Conservation (phyloP, 805 yeast genomes). For the Saturnispora diversa region DNA sequence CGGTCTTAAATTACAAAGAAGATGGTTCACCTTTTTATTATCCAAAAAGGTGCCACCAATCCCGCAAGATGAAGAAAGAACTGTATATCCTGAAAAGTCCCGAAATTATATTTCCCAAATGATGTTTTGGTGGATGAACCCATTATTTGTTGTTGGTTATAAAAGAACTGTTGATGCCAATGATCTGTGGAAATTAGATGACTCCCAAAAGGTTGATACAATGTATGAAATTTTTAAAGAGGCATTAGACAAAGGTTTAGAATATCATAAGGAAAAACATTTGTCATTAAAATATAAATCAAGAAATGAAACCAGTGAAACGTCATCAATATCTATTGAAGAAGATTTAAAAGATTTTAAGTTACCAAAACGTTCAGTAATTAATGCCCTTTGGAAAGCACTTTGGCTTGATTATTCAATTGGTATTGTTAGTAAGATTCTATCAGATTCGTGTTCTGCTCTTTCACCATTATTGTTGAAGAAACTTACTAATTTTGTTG, state of each 20-base stretch:
- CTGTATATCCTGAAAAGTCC: constrained; percentile 39
- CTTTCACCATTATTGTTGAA: constrained; percentile 61
- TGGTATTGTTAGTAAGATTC: constrained; percentile 34
- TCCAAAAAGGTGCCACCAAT: constrained; percentile 43
- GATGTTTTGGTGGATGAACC: constrained; percentile 63
- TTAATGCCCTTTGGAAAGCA: constrained; percentile 40
- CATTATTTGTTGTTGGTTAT: constrained; percentile 59
- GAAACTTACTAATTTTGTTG: constrained; percentile 55
- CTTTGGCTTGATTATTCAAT: constrained; percentile 39
- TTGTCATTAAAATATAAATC: constrained; percentile 24
- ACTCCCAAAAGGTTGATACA: constrained; percentile 35
- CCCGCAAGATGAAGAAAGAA: constrained; percentile 44
- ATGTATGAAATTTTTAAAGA: constrained; percentile 32
- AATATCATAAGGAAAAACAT: constrained; percentile 14
- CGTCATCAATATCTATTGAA: constrained; percentile 12
- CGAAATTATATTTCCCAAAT: constrained; percentile 36
- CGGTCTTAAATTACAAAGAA: constrained; percentile 30
- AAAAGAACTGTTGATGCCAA: constrained; percentile 60
- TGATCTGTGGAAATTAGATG: constrained; percentile 46
- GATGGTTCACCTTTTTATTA: constrained; percentile 45
- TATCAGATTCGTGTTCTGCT: constrained; percentile 41
- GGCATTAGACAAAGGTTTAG: constrained; percentile 28
- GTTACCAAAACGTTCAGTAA: constrained; percentile 17
- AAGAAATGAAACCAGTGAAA: constrained; percentile 19
- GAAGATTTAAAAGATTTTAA: constrained; percentile 23